Base-by-base conservation (phyloP, 2,329 filamentous ascomycete genomes). In the Colletotrichum shisoi region DNA sequence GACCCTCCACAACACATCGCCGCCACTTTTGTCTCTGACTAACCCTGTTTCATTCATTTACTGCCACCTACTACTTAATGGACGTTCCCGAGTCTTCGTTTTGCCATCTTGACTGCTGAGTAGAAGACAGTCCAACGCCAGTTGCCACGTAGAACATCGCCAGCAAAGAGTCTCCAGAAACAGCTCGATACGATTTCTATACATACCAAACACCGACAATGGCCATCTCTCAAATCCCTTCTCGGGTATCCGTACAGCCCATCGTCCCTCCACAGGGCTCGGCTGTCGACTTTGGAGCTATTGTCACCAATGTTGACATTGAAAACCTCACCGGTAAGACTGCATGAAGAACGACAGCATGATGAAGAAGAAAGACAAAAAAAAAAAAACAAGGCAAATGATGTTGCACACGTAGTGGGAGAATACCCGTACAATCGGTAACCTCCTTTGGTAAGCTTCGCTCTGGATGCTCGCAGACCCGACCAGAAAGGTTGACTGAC, bases 241-340 rank as follows among this genome's bases (percentile, higher is more conserved):
- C 63, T 49, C 51, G 59, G 8, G 57, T 24, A 49, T 74, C 71
- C 19, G 73, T 83, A 46, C 72, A 78, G 24, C 80, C 80, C 11
- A 72, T 83, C n/a, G 45, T 71, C n/a, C 63, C 75, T 31, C 71
- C 77, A 4, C 70, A 75, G 51, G 76, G 74, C 45, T 82, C 81
- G 27, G 72, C 69, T 15, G 78, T 87, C 67, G 81, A 87, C 72
- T 89, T 91, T 63, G 89, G 89, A 1, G 88, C 87, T 11, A 74
- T 84, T 31, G 80, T 90, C 69, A 78, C 80, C 44, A 85, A 87
- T 52, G 79, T 84, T 44, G 83, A 90, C 71, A 77, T 91, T 46
- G 87, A 91, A 72, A 84, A 85, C 60, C 77, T 91, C 52, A 85
- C 81, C 58, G 85, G 87, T 89, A 83, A 81, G 83, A 76, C 54